Evolutionary conservation across 345 rosid species (phyloP).

Genomic region (Aurinia saxatilis): DNA sequence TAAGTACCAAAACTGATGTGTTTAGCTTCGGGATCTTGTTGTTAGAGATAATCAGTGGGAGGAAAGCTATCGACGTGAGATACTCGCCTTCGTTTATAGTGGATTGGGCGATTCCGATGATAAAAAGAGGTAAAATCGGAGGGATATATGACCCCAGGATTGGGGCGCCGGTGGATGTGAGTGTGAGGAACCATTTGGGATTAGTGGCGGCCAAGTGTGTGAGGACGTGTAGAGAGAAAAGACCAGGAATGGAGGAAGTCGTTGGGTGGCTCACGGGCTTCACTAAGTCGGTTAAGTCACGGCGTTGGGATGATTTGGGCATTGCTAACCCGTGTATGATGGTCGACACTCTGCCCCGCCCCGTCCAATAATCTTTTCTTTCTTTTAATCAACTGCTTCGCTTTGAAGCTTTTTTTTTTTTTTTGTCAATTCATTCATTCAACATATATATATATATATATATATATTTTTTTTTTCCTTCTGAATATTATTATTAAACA

Average conservation of each 20-base stretch:
- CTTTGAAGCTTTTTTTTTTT: slow-evolving; percentile 4
- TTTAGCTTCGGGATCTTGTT: slow-evolving; percentile 96
- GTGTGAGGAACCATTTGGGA: slow-evolving; percentile 73
- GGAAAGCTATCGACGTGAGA: slow-evolving; percentile 87
- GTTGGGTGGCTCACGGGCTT: slow-evolving; percentile 70
- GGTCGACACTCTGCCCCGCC: slow-evolving; percentile 86
- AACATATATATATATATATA: neutral
- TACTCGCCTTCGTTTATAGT: slow-evolving; percentile 89
- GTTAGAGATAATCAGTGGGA: slow-evolving; percentile 86
- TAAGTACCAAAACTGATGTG: slow-evolving; percentile 93
- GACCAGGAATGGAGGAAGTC: slow-evolving; percentile 86
- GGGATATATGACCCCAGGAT: slow-evolving; percentile 71
- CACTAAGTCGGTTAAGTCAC: slow-evolving; percentile 68
- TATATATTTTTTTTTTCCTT: no score
- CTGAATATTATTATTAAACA: no score
- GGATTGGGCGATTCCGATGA: slow-evolving; percentile 93
- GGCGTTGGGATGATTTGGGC: slow-evolving; percentile 68
- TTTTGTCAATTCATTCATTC: neutral
- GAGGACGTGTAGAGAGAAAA: slow-evolving; percentile 91
- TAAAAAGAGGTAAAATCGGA: slow-evolving; percentile 82
- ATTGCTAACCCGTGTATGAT: slow-evolving; percentile 92
- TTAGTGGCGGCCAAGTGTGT: slow-evolving; percentile 87
- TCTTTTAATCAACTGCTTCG: slow-evolving; percentile 9
- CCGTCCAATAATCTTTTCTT: slow-evolving; percentile 36
- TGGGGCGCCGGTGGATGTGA: slow-evolving; percentile 52